Percentiles rank a stretch among this genome's conserved stretches.
phyloP scores from a whole-genome alignment of 1,139 yeast species.

The Eremothecium sinecaudum region DNA sequence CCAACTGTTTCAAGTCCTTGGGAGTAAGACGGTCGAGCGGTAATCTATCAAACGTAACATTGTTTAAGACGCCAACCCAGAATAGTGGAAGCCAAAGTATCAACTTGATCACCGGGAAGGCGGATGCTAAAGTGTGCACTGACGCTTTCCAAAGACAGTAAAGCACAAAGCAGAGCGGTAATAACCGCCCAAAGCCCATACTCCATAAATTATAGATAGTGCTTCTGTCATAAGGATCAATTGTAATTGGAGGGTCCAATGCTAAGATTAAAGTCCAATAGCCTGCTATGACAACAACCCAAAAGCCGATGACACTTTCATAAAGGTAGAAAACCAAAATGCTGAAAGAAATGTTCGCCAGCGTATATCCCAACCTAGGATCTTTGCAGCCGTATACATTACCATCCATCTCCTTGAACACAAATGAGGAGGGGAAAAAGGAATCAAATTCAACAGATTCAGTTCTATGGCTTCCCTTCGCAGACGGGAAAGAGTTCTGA shows the following conservation, averaged over 20 bases:
- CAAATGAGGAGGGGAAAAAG: slow-evolving; percentile 66
- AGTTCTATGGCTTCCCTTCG: slow-evolving; percentile 37
- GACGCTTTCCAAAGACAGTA: slow-evolving; percentile 64
- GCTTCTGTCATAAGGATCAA: slow-evolving; percentile 45
- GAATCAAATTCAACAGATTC: slow-evolving; percentile 57
- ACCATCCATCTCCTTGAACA: slow-evolving; percentile 38
- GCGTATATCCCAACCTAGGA: slow-evolving; percentile 49
- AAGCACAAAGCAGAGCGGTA: slow-evolving; percentile 66
- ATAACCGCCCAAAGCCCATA: slow-evolving; percentile 58
- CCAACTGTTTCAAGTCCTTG: slow-evolving; percentile 58
- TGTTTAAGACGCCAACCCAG: slow-evolving; percentile 80
- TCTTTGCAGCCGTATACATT: slow-evolving; percentile 49
- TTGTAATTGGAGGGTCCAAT: slow-evolving; percentile 69
- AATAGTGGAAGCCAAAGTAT: slow-evolving; percentile 69
- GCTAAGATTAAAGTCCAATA: slow-evolving; percentile 79
- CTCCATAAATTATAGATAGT: slow-evolving; percentile 57
- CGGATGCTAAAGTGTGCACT: slow-evolving; percentile 34
- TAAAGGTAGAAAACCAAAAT: slow-evolving; percentile 50
- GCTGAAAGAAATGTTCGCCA: slow-evolving; percentile 50
- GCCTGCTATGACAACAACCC: slow-evolving; percentile 58
- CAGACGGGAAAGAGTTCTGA: slow-evolving; percentile 40
- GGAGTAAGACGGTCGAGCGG: slow-evolving; percentile 79
- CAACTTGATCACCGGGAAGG: slow-evolving; percentile 45
- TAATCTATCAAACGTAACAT: slow-evolving; percentile 75
- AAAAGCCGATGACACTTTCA: slow-evolving; percentile 48